Base-by-base conservation (phyloP, 148 eudicot species). In the Polygonum maritimum region DNA sequence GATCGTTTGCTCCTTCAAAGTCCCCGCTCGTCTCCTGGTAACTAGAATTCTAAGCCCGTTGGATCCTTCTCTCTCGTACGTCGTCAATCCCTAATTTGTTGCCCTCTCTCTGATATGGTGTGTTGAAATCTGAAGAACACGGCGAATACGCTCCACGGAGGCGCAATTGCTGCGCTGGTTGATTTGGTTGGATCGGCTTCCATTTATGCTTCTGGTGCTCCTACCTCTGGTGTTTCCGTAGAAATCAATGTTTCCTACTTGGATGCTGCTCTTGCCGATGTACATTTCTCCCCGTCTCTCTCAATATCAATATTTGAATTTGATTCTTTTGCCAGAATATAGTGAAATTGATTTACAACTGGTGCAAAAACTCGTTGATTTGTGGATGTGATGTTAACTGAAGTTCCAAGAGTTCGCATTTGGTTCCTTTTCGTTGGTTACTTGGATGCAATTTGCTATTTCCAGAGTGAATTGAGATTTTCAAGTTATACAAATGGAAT, bases 201-300 rank as follows among this genome's bases (percentile, higher is more conserved):
- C 39, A 77, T 91, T 2, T 82, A 40, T 77, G 82, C 91, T 22
- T 75, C 77, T 60, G 90, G 91, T 9, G 81, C 85, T 73, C 79
- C 81, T 7, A 21, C 75, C 19, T 76, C 87, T 18, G 93, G 95
- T 3, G 97, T 90, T 75, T 91, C 97, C 72, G 91, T 94, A 7
- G 97, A 94, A 84, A 94, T 94, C 74, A 91, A 89, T 48, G 92
- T 94, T 38, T 90, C 98, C 22, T 91, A 94, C 78, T 76, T 91
- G 84, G 93, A 87, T 73, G 93, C 91, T 48, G 95, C 91, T 75
- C 80, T 78, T 73, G 80, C 75, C 62, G 79, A 89, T 81, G 95
- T 94, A 38, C 82, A 80, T 9, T 63, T 54, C 65, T 71, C 58
- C 44, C 74, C 11, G 8, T 18, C 15, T 54, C 72, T 38, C 36